Conservation (phyloP, 768 basidiomycete species). For the Tricholoma furcatifolium region DNA sequence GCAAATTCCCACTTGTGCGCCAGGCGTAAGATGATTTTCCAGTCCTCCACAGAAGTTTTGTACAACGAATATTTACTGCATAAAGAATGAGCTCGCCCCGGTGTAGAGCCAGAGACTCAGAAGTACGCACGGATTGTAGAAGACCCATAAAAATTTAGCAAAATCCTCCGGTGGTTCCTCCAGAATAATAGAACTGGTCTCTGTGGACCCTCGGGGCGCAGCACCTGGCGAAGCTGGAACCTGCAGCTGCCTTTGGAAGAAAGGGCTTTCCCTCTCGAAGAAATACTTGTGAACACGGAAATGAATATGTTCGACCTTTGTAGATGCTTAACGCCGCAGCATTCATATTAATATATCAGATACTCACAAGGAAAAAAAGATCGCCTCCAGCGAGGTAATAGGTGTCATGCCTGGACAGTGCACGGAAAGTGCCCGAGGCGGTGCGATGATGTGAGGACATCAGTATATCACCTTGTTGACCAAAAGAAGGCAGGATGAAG, state of each 20-base stretch:
- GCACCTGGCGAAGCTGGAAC: slow-evolving; percentile 30
- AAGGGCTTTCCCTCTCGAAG: slow-evolving; percentile 48
- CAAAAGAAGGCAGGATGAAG: slow-evolving; percentile 24
- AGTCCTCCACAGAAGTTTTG: slow-evolving; percentile 45
- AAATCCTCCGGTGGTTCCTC: slow-evolving; percentile 38
- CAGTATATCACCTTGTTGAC: slow-evolving; percentile 21
- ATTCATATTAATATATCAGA: slow-evolving; percentile 21
- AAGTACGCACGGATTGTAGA: slow-evolving; percentile 47
- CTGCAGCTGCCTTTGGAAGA: slow-evolving; percentile 38
- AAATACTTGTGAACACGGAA: slow-evolving; percentile 58
- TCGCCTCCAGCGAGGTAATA: slow-evolving; percentile 56
- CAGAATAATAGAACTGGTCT: slow-evolving; percentile 41
- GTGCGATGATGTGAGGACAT: slow-evolving; percentile 16
- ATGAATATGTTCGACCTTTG: slow-evolving; percentile 50
- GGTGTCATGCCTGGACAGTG: slow-evolving; percentile 29
- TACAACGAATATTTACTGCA: slow-evolving; percentile 58
- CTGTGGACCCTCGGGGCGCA: slow-evolving; percentile 32
- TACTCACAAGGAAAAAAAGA: slow-evolving; percentile 48
- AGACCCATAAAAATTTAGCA: slow-evolving; percentile 52
- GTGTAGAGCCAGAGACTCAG: not conserved
- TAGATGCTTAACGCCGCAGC: slow-evolving; percentile 29
- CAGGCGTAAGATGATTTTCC: slow-evolving; percentile 59
- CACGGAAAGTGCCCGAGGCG: slow-evolving; percentile 19
- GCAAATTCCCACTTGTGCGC: slow-evolving; percentile 56
- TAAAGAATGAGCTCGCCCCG: not conserved